phyloP scores from a whole-genome alignment of 1,284 basidiomycete genomes.

The Coniferiporia sulphurascens region DNA sequence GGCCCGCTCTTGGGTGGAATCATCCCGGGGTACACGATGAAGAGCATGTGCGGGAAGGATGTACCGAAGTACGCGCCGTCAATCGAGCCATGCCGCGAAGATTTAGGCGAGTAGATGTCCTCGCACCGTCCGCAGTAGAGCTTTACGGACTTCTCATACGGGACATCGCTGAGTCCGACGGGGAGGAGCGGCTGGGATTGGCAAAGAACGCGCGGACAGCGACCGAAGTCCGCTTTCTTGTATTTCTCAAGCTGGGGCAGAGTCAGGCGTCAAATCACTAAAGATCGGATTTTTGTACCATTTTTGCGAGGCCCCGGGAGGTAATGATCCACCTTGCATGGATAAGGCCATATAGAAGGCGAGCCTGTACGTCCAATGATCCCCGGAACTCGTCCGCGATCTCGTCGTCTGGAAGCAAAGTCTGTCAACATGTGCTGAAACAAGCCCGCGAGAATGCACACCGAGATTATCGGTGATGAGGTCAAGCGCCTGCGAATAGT shows the following conservation, averaged over 20 bases:
- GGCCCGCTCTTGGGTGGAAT: constrained; percentile 79
- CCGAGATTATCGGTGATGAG: constrained; percentile 92
- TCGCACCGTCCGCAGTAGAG: constrained; percentile 96
- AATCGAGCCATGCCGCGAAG: constrained; percentile 89
- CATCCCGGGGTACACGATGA: constrained; percentile 90
- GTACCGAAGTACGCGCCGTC: constrained; percentile 97
- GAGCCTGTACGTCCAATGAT: constrained; percentile 86
- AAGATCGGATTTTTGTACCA: constrained; percentile 51
- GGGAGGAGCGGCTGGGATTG: constrained; percentile 89
- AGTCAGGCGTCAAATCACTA: constrained; percentile 11
- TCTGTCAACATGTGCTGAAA: background rate
- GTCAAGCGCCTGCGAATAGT: constrained; percentile 92
- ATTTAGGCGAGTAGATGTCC: constrained; percentile 95
- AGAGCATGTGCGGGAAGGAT: constrained; percentile 92
- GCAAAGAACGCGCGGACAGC: constrained; percentile 93
- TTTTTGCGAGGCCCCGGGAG: constrained; percentile 87
- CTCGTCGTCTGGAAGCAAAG: constrained; percentile 55
- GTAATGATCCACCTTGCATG: constrained; percentile 98
- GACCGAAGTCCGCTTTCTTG: constrained; percentile 93
- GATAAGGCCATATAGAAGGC: constrained; percentile 91
- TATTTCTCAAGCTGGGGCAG: constrained; percentile 83
- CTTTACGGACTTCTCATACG: constrained; percentile 95
- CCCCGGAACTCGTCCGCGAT: constrained; percentile 73
- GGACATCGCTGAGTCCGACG: constrained; percentile 90
- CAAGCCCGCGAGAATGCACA: constrained; percentile 35